Conservation (phyloP, 2,329 filamentous ascomycete species). For the Hirsutella thompsonii region DNA sequence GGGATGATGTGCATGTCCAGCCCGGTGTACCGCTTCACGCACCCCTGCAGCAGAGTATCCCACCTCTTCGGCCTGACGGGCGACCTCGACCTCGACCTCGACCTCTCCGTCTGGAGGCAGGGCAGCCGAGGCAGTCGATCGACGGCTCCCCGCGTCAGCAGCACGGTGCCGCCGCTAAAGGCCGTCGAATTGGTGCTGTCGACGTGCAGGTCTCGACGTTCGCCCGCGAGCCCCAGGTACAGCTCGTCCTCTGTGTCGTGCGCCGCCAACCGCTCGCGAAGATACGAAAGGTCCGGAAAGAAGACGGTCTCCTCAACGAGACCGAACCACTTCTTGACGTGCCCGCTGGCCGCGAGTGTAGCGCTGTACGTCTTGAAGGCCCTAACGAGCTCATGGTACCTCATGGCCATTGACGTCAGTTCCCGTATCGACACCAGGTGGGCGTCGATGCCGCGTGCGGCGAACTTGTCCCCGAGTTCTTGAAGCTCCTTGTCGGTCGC, state of each 20-base stretch:
- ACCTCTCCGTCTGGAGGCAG: slow-evolving; percentile 17
- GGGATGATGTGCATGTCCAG: slow-evolving; percentile 26
- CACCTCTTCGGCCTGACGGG: slow-evolving; percentile 18
- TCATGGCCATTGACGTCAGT: slow-evolving; percentile 16
- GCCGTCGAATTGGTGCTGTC: slow-evolving; percentile 22
- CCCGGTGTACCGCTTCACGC: slow-evolving; percentile 20
- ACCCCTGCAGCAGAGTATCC: slow-evolving; percentile 28
- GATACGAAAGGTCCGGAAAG: slow-evolving; percentile 26
- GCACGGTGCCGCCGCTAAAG: slow-evolving; percentile 30
- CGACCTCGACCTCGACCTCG: slow-evolving; percentile 3
- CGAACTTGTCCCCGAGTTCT: slow-evolving; percentile 17
- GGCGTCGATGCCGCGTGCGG: slow-evolving; percentile 24
- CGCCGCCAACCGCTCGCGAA: slow-evolving; percentile 22
- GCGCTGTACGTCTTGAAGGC: slow-evolving; percentile 19
- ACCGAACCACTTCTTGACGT: slow-evolving; percentile 26
- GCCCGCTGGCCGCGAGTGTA: slow-evolving; percentile 20
- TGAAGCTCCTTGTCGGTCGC: slow-evolving; percentile 19
- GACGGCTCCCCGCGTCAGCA: slow-evolving; percentile 24
- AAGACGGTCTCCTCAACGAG: slow-evolving; percentile 34
- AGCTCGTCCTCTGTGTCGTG: slow-evolving; percentile 19
- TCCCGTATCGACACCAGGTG: slow-evolving; percentile 19
- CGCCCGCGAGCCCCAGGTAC: slow-evolving; percentile 31
- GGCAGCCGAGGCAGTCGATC: slow-evolving; percentile 20
- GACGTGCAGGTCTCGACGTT: slow-evolving; percentile 28
- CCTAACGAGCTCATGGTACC: slow-evolving; percentile 25